A percentile compares a stretch with the other conserved stretches of the same genome.
These are phyloP conservation scores for Colletotrichum euphorbiae DNA, from an alignment of 2,329 filamentous ascomycete genomes.

Conservation along the genomic window DNA sequence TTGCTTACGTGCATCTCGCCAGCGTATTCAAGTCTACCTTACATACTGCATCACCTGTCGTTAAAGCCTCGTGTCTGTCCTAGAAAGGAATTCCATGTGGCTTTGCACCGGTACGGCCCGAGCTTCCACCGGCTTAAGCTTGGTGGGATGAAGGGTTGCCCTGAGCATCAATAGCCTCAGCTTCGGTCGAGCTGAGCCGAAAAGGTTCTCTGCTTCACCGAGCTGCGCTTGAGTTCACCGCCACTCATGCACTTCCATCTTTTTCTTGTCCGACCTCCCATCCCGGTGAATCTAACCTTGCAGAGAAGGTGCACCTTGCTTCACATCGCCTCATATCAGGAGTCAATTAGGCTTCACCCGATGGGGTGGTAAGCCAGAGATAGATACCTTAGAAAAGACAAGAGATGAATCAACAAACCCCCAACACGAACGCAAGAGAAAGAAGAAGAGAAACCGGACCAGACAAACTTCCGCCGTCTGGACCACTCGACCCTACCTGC, in stretches of 20 bases:
- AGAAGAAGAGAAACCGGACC: too few species aligned
- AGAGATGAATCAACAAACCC: too few species aligned
- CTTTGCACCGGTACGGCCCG: constrained; percentile 29
- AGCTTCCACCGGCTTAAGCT: constrained; percentile 22
- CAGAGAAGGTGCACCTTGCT: background rate
- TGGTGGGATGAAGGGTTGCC: constrained; percentile 18
- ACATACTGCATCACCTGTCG: background rate
- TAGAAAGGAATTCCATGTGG: constrained; percentile 16
- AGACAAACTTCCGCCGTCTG: too few species aligned
- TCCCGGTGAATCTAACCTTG: background rate
- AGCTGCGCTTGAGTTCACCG: background rate
- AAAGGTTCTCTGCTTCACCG: constrained; percentile 2
- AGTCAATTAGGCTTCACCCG: constrained; percentile 2
- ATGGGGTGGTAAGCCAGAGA: background rate
- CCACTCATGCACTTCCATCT: background rate
- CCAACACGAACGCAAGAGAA: background rate
- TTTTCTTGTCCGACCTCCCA: too few species aligned
- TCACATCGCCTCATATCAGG: background rate
- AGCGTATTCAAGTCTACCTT: too few species aligned
- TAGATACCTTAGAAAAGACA: background rate
- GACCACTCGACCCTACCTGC: background rate
- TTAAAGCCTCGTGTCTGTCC: background rate
- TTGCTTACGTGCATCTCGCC: too few species aligned
- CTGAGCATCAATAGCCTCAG: constrained; percentile 15
- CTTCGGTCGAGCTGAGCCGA: constrained; percentile 3